These are phyloP conservation scores for Coprinellus micaceus DNA, from an alignment of 768 basidiomycete species.

Conservation along the genomic window DNA sequence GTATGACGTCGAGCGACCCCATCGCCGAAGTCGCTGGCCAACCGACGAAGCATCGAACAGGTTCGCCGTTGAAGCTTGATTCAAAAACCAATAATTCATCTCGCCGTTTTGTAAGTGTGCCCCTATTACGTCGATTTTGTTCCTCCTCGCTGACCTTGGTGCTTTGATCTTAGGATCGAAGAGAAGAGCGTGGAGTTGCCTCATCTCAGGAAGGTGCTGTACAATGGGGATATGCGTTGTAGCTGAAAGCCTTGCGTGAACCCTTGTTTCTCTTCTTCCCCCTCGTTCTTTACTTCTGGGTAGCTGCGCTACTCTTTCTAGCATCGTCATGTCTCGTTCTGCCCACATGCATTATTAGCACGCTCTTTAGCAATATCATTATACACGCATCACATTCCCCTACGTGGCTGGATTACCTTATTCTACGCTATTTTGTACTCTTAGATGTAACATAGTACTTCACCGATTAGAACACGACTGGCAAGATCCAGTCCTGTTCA, in stretches of 20 bases:
- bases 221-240: constrained; percentile 46
- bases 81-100: not conserved
- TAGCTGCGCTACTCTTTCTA: not conserved
- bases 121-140: constrained; percentile 1
- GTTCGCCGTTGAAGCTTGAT: constrained; percentile 1
- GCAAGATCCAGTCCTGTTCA: not conserved
- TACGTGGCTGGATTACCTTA: not conserved
- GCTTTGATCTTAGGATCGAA: not conserved
- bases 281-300: not conserved
- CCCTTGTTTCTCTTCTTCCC: not conserved
- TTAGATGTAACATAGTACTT: not conserved
- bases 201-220: constrained; percentile 22
- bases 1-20: constrained; percentile 27
- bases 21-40: constrained; percentile 22
- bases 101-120: constrained; percentile 11
- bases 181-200: not conserved
- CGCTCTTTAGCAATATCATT: not conserved
- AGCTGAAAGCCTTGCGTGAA: constrained; percentile 10
- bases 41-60: constrained; percentile 12
- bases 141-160: constrained; percentile 8
- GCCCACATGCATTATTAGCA: not conserved
- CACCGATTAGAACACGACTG: not conserved
- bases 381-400: not conserved
- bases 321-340: not conserved
- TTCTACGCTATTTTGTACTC: not conserved